A percentile compares a stretch with the other conserved stretches of the same genome.
Conservation (phyloP, 2,329 filamentous ascomycete species). For the Colletotrichum orbiculare region DNA sequence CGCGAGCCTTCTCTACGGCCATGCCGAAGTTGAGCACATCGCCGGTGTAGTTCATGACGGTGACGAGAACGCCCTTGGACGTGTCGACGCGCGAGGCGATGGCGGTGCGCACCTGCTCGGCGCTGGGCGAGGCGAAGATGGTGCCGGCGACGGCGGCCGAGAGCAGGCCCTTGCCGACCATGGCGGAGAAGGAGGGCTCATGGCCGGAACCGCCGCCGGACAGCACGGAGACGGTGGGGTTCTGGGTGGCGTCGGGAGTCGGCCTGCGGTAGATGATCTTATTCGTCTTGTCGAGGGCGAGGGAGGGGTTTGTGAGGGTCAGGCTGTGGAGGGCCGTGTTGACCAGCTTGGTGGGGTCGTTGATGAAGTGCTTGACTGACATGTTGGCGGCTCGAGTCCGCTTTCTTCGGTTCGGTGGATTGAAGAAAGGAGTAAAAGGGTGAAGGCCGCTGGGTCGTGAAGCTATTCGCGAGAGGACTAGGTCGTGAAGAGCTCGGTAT, state of each 20-base stretch:
- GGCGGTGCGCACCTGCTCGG: conserved; percentile 79
- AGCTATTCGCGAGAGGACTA: neutral
- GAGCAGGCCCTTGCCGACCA: conserved; percentile 80
- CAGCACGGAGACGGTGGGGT: conserved; percentile 74
- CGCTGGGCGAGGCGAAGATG: conserved; percentile 80
- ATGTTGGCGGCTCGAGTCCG: conserved; percentile 42
- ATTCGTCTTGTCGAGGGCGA: conserved; percentile 81
- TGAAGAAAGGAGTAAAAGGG: neutral
- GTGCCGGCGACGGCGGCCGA: conserved; percentile 83
- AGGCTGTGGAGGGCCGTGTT: conserved; percentile 79
- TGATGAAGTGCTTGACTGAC: conserved; percentile 87
- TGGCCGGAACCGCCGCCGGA: conserved; percentile 89
- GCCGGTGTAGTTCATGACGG: conserved; percentile 95
- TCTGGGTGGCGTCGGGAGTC: conserved; percentile 50
- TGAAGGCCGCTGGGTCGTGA: neutral
- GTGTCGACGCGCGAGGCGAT: conserved; percentile 71
- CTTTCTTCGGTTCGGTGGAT: conserved; percentile 1
- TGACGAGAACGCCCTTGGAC: conserved; percentile 82
- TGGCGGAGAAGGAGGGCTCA: conserved; percentile 82
- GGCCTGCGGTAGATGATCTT: conserved; percentile 86
- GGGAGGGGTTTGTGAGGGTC: conserved; percentile 84
- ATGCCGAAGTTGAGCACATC: conserved; percentile 94
- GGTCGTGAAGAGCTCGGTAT: neutral
- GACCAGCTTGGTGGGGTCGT: conserved; percentile 84
- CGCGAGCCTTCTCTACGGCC: conserved; percentile 91